phyloP scores from a whole-genome alignment of 2,329 filamentous ascomycete genomes.

The Fusarium secorum region DNA sequence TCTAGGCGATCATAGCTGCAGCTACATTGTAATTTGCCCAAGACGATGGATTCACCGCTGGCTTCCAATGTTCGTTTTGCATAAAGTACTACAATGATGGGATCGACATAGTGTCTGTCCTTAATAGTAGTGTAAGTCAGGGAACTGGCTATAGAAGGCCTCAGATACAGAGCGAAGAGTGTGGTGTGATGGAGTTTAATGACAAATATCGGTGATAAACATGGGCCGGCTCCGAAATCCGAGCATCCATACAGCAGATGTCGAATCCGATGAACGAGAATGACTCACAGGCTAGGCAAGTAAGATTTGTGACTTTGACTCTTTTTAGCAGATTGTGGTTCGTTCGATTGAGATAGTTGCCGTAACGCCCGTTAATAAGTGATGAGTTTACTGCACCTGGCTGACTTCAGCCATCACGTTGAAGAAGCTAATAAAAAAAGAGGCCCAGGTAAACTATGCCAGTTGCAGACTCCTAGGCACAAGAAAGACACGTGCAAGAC shows the following conservation, averaged over 20 bases:
- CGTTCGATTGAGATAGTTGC: not conserved
- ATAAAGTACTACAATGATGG: not conserved
- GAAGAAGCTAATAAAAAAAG: not conserved
- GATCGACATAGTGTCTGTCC: not conserved
- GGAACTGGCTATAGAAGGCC: not conserved
- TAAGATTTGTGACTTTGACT: not conserved
- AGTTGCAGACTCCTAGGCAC: not conserved
- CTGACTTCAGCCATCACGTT: not conserved
- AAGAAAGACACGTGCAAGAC: not conserved
- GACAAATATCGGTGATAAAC: constrained; percentile 39
- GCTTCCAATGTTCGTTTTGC: not conserved
- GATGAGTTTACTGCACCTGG: not conserved
- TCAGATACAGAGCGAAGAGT: not conserved
- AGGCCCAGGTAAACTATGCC: not conserved
- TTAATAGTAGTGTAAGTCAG: not conserved
- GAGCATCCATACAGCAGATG: constrained; percentile 6
- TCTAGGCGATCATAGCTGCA: not conserved
- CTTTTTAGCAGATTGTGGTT: constrained; percentile 5
- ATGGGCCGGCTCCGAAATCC: constrained; percentile 35
- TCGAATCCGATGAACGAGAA: constrained; percentile 15
- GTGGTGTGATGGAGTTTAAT: constrained; percentile 30
- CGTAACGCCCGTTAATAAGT: constrained; percentile 1
- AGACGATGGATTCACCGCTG: not conserved
- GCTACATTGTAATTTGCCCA: not conserved
- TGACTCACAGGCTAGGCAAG: constrained; percentile 27